Conservation (phyloP, 2,329 filamentous ascomycete species). For the Pseudogymnoascus sp. region DNA sequence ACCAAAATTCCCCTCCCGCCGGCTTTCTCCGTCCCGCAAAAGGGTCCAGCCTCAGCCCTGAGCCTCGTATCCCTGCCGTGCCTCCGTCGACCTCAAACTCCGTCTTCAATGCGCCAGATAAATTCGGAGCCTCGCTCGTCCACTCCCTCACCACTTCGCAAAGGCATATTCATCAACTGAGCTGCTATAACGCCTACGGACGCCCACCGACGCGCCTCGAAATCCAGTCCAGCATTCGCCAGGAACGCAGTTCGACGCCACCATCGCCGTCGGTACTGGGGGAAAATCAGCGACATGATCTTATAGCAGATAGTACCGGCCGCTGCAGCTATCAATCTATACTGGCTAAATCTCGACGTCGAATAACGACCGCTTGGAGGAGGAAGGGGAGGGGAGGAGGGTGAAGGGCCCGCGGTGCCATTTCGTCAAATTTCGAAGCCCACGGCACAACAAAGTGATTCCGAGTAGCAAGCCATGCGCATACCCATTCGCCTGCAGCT, state of each 20-base stretch:
- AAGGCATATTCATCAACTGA: not conserved
- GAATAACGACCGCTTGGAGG: not conserved
- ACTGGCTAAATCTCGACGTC: not conserved
- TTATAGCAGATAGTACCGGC: not conserved
- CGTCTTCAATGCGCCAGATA: not conserved
- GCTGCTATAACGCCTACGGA: not conserved
- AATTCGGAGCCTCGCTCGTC: slow-evolving; percentile 1
- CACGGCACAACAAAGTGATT: not conserved
- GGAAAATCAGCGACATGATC: slow-evolving; percentile 1
- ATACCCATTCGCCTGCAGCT: slow-evolving; percentile 85
- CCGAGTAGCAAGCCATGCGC: slow-evolving; percentile 44
- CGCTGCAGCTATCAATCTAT: not conserved
- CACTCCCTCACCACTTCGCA: not conserved
- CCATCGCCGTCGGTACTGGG: not conserved
- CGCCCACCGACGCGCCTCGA: not conserved
- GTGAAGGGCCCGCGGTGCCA: not conserved
- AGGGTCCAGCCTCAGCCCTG: slow-evolving; percentile 1
- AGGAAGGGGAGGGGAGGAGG: not conserved
- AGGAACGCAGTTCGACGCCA: not conserved
- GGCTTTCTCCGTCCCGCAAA: not conserved
- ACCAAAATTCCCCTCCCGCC: not conserved
- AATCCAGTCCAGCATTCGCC: not conserved
- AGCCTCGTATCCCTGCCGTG: slow-evolving; percentile 5
- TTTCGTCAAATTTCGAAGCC: not conserved
- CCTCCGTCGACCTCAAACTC: not conserved